Evolutionary conservation across 352 stramenopile genomes (phyloP).

Genomic region (Plasmopara muralis): DNA sequence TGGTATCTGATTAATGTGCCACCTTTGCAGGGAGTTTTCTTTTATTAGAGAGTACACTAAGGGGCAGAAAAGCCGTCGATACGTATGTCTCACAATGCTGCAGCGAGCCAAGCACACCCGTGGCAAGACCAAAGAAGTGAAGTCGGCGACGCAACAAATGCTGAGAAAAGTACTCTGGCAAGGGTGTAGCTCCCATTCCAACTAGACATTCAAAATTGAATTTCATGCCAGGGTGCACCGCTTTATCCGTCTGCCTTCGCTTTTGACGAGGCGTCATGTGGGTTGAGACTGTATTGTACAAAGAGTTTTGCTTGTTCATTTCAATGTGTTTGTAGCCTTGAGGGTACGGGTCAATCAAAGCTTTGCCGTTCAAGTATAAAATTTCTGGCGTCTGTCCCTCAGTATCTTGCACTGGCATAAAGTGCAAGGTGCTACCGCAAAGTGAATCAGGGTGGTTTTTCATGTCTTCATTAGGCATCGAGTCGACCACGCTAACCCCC

Average conservation of each 20-base stretch:
- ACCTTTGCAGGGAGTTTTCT: no score
- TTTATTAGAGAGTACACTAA: no score
- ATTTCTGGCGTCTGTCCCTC: conserved; percentile 8
- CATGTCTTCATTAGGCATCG: conserved; percentile 17
- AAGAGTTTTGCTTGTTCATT: conserved; percentile 24
- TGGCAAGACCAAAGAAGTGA: conserved; percentile 33
- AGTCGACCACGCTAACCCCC: conserved; percentile 15
- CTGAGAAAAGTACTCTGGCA: conserved; percentile 29
- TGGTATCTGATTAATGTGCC: no score
- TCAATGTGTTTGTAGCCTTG: conserved; percentile 5
- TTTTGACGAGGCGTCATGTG: conserved; percentile 18
- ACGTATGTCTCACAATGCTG: conserved; percentile 27
- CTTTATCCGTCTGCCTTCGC: conserved; percentile 12
- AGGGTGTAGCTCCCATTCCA: conserved; percentile 31
- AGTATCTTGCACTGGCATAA: conserved; percentile 17
- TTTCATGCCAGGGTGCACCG: conserved; percentile 8
- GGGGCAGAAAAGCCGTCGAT: neutral
- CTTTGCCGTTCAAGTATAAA: conserved; percentile 20
- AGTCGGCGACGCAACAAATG: conserved; percentile 39
- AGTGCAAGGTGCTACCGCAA: conserved; percentile 19
- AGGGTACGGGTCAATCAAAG: conserved; percentile 15
- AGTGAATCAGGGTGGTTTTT: conserved; percentile 15
- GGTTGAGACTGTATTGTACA: conserved; percentile 14
- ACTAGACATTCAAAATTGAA: conserved; percentile 40
- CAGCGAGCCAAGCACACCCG: conserved; percentile 21